These are phyloP conservation scores for Metschnikowia rubicola DNA, from an alignment of 805 yeast genomes.

Conservation along the genomic window DNA sequence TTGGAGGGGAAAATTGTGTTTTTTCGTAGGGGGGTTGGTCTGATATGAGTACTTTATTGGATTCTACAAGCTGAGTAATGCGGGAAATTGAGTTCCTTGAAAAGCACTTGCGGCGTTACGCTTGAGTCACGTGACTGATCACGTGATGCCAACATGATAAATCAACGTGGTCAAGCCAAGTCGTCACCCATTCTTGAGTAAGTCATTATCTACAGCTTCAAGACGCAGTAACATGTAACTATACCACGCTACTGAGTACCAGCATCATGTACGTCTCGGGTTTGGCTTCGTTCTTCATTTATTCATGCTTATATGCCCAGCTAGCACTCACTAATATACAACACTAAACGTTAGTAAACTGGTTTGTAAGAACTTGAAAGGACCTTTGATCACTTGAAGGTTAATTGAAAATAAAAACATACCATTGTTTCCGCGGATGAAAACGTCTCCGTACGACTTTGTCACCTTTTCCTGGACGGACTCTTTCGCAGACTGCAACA, in stretches of 20 bases:
- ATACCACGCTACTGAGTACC: background rate
- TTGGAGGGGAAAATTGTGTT: too few species aligned
- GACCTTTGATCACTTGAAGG: too few species aligned
- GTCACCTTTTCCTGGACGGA: conserved; percentile 43
- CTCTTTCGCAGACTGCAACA: conserved; percentile 75
- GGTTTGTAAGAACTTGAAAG: background rate
- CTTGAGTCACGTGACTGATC: too few species aligned
- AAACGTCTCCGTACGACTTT: conserved; percentile 69
- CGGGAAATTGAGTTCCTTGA: too few species aligned
- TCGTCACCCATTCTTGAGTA: too few species aligned
- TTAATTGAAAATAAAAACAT: conserved; percentile 29
- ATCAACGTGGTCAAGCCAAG: too few species aligned
- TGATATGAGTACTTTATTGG: too few species aligned
- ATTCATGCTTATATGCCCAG: background rate
- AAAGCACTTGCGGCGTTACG: too few species aligned
- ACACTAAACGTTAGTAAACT: conserved; percentile 34
- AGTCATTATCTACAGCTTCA: too few species aligned
- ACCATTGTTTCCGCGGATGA: conserved; percentile 85
- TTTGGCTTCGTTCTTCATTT: conserved; percentile 3
- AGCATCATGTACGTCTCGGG: background rate
- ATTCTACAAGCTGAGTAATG: too few species aligned
- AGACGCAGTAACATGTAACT: background rate
- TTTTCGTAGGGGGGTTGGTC: too few species aligned
- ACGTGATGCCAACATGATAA: too few species aligned
- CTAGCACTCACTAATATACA: conserved; percentile 36